Evolutionary conservation across 495 filamentous ascomycete species (phyloP), one percentile per base, ranked within the genome.

Genomic region (Trichoderma orchidacearum): DNA sequence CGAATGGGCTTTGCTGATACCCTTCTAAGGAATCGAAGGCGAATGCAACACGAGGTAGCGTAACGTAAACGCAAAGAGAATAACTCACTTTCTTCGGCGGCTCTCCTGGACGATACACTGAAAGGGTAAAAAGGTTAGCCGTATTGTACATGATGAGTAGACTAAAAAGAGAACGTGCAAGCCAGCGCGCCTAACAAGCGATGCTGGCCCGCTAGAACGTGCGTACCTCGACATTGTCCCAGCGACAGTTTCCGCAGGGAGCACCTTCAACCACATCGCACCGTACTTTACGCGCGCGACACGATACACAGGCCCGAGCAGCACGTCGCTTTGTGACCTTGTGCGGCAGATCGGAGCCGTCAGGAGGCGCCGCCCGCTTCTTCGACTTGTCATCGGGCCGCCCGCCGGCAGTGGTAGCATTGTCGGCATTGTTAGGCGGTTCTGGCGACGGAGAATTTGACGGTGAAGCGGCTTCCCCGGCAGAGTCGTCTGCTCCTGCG

Each of bases 191-290:
- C n/a, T n/a, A n/a, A n/a, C n/a, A n/a, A n/a, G n/a, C n/a, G 21
- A 6, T 2, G 8, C 23, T 13, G 4, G 8, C 5, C 2, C 4
- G n/a, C 41, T 25, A 17, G 11, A 17, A 8, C 23, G 2, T 27
- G 31, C 53, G 61, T 55, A 55, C 53, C 53, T 89, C 85, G 54
- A 95, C 89, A 61, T 88, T 83, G 67, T 96, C 90, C 69, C 90
- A 75, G 28, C 87, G 78, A 72, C 90, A 96, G 71, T 95, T 96
- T 18, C 85, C 89, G 66, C 90, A 96, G 5, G 90, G 90, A 28
- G 85, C 82, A 31, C 86, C 86, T 62, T 94, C 88, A 45, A 91
- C 87, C 58, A 95, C 90, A 73, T 96, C 89, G 72, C 90, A 96
- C 51, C 90, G 78, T n/a, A 96, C 90, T 68, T 96, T 96, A 62